Conservation (phyloP, 176 grass and related monocot genomes). For the Eragrostis nindensis region DNA sequence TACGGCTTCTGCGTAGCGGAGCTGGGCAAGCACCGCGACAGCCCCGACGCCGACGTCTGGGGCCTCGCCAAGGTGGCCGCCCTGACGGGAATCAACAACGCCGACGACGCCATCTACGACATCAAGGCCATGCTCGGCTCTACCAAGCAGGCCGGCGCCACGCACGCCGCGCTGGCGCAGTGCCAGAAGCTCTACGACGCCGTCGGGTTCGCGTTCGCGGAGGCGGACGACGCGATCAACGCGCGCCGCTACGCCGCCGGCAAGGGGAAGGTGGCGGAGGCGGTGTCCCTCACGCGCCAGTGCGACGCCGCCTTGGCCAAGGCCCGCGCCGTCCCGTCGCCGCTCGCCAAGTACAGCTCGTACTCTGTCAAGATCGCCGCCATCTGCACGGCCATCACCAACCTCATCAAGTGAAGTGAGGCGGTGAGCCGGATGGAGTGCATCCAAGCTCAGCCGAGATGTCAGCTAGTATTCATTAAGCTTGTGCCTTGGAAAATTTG, state of each 20-base stretch:
- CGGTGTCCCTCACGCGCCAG: slow-evolving; percentile 28
- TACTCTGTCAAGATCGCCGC: slow-evolving; percentile 39
- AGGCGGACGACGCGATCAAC: slow-evolving; percentile 38
- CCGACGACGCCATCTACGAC: slow-evolving; percentile 24
- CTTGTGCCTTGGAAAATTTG: not conserved
- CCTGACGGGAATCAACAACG: slow-evolving; percentile 38
- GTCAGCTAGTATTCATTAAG: not conserved
- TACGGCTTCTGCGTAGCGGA: slow-evolving; percentile 56
- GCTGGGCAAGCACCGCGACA: slow-evolving; percentile 51
- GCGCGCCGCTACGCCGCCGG: slow-evolving; percentile 29
- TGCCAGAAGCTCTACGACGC: slow-evolving; percentile 32
- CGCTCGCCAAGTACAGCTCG: slow-evolving; percentile 13
- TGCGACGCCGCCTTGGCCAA: slow-evolving; percentile 44
- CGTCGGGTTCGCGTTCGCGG: slow-evolving; percentile 20
- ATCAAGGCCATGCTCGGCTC: not conserved
- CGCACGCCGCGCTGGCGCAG: not conserved
- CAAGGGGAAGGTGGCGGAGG: slow-evolving; percentile 40
- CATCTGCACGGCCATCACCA: slow-evolving; percentile 49
- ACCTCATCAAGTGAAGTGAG: slow-evolving; percentile 50
- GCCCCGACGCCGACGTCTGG: slow-evolving; percentile 47
- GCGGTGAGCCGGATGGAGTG: not conserved
- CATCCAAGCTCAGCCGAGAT: not conserved
- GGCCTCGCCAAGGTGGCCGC: slow-evolving; percentile 64
- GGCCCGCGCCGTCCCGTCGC: slow-evolving; percentile 32
- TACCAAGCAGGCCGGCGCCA: not conserved